Conservation (phyloP, 331 rosid genomes). For the Quercus lobata region DNA sequence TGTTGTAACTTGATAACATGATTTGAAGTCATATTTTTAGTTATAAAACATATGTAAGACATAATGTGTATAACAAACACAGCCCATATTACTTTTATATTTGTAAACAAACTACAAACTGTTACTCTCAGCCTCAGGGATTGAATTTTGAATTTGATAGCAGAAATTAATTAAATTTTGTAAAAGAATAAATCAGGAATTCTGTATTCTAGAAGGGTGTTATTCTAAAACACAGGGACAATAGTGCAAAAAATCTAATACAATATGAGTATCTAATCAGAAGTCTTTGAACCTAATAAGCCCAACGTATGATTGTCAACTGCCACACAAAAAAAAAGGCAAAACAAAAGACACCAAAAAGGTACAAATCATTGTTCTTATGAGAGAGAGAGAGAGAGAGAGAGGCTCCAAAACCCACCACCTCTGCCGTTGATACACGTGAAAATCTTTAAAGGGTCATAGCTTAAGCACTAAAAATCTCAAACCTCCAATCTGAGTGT, state of each 20-base stretch:
- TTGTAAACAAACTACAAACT: too few relatives aligned
- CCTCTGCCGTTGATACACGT: constrained; percentile 67
- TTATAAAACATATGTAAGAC: too few relatives aligned
- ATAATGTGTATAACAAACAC: too few relatives aligned
- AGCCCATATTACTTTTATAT: too few relatives aligned
- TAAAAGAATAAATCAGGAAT: too few relatives aligned
- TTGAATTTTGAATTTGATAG: too few relatives aligned
- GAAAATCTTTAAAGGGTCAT: constrained; percentile 35
- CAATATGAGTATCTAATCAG: constrained; percentile 22
- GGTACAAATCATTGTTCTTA: constrained; percentile 54
- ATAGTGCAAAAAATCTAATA: neutral
- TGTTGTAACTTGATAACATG: too few relatives aligned
- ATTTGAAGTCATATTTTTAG: too few relatives aligned
- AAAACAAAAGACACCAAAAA: constrained; percentile 51
- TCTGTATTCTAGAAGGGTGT: too few relatives aligned
- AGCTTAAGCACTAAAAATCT: constrained; percentile 62
- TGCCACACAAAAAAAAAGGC: constrained; percentile 43
- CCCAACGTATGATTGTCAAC: constrained; percentile 54
- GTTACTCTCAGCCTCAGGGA: too few relatives aligned
- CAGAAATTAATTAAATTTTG: too few relatives aligned
- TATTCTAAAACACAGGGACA: neutral
- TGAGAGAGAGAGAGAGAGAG: neutral
- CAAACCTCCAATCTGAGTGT: neutral
- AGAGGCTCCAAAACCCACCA: constrained; percentile 45
- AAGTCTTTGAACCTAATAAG: constrained; percentile 52